Conservation (phyloP, 2,329 filamentous ascomycete genomes). For the Pseudogymnoascus sp. region DNA sequence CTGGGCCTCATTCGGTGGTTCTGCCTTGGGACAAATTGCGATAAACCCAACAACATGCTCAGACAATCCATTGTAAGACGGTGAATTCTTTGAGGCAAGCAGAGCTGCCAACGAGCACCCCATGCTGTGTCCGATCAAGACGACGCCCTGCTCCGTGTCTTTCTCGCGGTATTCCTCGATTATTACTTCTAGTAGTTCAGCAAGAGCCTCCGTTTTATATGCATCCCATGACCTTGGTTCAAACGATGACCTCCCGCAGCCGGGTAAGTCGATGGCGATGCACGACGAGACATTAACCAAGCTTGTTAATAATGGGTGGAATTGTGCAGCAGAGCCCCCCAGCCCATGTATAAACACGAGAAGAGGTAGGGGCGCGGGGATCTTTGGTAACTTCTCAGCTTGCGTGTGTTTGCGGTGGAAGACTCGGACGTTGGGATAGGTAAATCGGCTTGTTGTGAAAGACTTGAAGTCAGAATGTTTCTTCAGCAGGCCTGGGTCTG, state of each 20-base stretch:
- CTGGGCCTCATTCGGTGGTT: slow-evolving; percentile 50
- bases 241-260: slow-evolving; percentile 77
- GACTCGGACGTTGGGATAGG: slow-evolving; percentile 69
- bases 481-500: slow-evolving; percentile 70
- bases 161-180: slow-evolving; percentile 67
- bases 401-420: slow-evolving; percentile 81
- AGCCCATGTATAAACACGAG: slow-evolving; percentile 89
- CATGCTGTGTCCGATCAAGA: slow-evolving; percentile 85
- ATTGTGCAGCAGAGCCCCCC: slow-evolving; percentile 87
- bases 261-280: slow-evolving; percentile 81
- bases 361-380: slow-evolving; percentile 69
- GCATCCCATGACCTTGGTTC: slow-evolving; percentile 64
- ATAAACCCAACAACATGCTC: slow-evolving; percentile 67
- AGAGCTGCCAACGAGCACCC: slow-evolving; percentile 72
- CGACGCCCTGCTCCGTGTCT: slow-evolving; percentile 59
- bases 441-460: slow-evolving; percentile 62
- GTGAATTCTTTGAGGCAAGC: slow-evolving; percentile 50
- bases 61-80: slow-evolving; percentile 46
- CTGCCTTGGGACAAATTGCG: slow-evolving; percentile 71
- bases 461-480: slow-evolving; percentile 65
- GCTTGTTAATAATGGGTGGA: slow-evolving; percentile 71
- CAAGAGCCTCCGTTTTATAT: slow-evolving; percentile 70
- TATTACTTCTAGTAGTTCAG: slow-evolving; percentile 64
- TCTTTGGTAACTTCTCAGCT: slow-evolving; percentile 67
- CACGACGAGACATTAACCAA: slow-evolving; percentile 78